These are phyloP conservation scores for Aspergillus sojae DNA, from an alignment of 2,329 filamentous ascomycete genomes.

Conservation along the genomic window DNA sequence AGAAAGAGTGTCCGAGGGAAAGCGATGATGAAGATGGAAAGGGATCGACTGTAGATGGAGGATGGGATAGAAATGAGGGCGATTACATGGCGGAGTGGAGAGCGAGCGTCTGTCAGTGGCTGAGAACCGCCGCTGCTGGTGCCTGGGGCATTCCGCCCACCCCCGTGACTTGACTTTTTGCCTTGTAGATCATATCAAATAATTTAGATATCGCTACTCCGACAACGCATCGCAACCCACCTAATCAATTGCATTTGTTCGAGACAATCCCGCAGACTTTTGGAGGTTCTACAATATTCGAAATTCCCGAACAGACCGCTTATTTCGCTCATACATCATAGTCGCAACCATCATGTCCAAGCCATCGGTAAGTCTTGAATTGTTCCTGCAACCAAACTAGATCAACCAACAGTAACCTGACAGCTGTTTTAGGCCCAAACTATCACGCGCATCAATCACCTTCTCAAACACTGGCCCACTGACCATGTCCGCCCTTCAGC, in stretches of 20 bases:
- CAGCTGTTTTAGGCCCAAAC: constrained; percentile 29
- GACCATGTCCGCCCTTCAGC: constrained; percentile 48
- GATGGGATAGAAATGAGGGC: constrained; percentile 25
- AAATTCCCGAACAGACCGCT: neutral
- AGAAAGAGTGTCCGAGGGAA: constrained; percentile 15
- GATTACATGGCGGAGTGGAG: constrained; percentile 19
- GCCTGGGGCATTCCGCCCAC: constrained; percentile 4
- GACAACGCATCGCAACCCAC: neutral
- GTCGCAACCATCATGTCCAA: constrained; percentile 28
- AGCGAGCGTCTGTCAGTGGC: constrained; percentile 12
- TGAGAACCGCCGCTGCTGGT: neutral
- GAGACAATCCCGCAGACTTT: too few relatives aligned
- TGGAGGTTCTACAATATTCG: neutral
- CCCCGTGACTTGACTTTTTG: constrained; percentile 8
- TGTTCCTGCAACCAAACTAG: neutral
- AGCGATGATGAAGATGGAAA: constrained; percentile 23
- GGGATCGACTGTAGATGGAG: constrained; percentile 15
- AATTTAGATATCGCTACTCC: neutral
- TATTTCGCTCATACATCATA: neutral
- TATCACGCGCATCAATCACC: constrained; percentile 41
- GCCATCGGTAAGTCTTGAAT: constrained; percentile 27
- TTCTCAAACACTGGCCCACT: constrained; percentile 48
- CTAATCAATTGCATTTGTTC: neutral
- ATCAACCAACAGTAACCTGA: constrained; percentile 10
- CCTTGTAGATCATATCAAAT: neutral